Evolutionary conservation across 2,329 filamentous ascomycete genomes (phyloP).

Genomic region (Epichloe hybrida): DNA sequence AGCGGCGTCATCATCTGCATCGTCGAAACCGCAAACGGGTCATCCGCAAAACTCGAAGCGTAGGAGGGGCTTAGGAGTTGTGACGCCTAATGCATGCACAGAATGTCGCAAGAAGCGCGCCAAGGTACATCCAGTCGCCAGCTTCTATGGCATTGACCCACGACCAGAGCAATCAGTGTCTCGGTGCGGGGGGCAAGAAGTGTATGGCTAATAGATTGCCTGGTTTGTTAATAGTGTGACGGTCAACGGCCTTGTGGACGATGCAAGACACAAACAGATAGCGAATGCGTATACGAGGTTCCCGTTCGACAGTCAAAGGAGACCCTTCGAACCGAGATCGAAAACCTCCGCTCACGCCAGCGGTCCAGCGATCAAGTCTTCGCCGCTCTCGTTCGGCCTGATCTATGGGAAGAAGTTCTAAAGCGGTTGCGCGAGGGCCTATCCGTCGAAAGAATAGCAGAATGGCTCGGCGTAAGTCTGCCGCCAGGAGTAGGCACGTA

Average conservation of each 20-base stretch:
- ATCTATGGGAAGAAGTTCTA: conserved; percentile 41
- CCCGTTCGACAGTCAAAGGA: conserved; percentile 53
- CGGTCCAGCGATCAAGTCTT: conserved; percentile 42
- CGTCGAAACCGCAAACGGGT: conserved; percentile 12
- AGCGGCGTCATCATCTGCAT: conserved; percentile 7
- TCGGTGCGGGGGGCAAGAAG: background rate
- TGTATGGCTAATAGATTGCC: background rate
- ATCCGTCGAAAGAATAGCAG: conserved; percentile 39
- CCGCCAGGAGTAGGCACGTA: conserved; percentile 18
- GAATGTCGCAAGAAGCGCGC: conserved; percentile 50
- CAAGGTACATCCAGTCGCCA: conserved; percentile 31
- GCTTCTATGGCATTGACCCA: background rate
- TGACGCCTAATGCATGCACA: conserved; percentile 47
- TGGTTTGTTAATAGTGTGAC: conserved; percentile 34
- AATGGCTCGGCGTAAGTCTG: conserved; percentile 31
- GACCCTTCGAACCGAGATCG: conserved; percentile 45
- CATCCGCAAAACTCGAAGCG: conserved; percentile 31
- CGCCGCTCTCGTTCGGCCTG: conserved; percentile 36
- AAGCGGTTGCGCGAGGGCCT: conserved; percentile 39
- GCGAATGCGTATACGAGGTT: conserved; percentile 47
- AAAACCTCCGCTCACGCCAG: conserved; percentile 39
- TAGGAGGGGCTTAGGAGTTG: conserved; percentile 39
- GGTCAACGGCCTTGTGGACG: conserved; percentile 41
- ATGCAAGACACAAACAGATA: conserved; percentile 39
- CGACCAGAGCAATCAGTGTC: background rate